Evolutionary conservation across 495 filamentous ascomycete species (phyloP).

Genomic region (Mytilinidion resinicola): DNA sequence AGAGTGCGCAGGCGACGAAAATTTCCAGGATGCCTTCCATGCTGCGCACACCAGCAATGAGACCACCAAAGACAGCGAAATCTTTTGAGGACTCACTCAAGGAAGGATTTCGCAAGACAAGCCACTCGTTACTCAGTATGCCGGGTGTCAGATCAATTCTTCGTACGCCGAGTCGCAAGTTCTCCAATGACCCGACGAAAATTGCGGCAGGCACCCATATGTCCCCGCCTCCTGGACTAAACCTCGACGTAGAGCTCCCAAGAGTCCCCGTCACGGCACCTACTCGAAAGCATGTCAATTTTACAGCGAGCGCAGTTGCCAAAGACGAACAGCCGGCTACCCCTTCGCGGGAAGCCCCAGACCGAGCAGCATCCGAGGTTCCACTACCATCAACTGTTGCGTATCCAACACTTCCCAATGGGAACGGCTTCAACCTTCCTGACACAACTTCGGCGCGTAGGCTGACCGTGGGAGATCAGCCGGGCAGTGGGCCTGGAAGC

Average conservation of each 20-base stretch:
- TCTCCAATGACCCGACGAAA: constrained; percentile 54
- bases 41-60: constrained; percentile 38
- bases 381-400: constrained; percentile 14
- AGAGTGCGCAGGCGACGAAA: constrained; percentile 53
- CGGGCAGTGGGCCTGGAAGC: constrained; percentile 12
- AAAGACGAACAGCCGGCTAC: constrained; percentile 28
- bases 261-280: constrained; percentile 28
- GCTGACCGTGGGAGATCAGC: constrained; percentile 14
- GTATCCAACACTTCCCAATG: constrained; percentile 24
- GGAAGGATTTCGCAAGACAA: constrained; percentile 23
- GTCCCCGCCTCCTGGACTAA: constrained; percentile 33
- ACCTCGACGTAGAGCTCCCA: constrained; percentile 30
- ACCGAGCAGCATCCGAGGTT: constrained; percentile 20
- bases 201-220: constrained; percentile 57
- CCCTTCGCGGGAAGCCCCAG: constrained; percentile 18
- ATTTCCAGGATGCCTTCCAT: constrained; percentile 51
- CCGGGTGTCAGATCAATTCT: constrained; percentile 56
- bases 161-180: constrained; percentile 53
- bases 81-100: constrained; percentile 14
- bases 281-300: constrained; percentile 54
- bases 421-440: constrained; percentile 1
- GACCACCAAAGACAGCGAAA: constrained; percentile 10
- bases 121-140: constrained; percentile 14
- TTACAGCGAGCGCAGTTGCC: constrained; percentile 48
- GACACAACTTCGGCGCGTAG: constrained; percentile 15